Conservation (phyloP, 2,329 filamentous ascomycete species). For the Beauveria caledonica region DNA sequence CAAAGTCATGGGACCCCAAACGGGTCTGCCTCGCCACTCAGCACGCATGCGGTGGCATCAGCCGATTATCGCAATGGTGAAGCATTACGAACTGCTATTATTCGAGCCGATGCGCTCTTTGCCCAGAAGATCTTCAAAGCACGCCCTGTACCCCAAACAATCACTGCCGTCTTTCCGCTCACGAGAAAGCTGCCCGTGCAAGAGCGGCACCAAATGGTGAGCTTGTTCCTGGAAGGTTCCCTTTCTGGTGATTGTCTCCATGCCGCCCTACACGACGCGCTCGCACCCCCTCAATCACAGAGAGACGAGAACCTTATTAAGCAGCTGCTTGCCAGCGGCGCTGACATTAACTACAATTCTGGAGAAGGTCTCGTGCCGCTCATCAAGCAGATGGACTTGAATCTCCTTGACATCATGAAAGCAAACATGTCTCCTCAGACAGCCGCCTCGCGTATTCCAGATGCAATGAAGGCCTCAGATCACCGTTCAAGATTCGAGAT, state of each 20-base stretch:
- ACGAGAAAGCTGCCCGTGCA: slow-evolving; percentile 33
- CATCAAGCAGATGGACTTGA: slow-evolving; percentile 39
- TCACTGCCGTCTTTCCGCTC: slow-evolving; percentile 41
- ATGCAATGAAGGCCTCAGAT: slow-evolving; percentile 39
- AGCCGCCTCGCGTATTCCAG: slow-evolving; percentile 38
- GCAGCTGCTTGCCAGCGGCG: slow-evolving; percentile 42
- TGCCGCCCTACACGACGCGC: slow-evolving; percentile 42
- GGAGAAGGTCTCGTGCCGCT: slow-evolving; percentile 41
- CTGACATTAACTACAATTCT: slow-evolving; percentile 46
- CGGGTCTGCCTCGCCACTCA: slow-evolving; percentile 26
- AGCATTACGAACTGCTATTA: slow-evolving; percentile 41
- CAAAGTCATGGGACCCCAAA: slow-evolving; percentile 12
- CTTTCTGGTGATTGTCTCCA: slow-evolving; percentile 39
- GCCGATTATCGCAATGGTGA: slow-evolving; percentile 44
- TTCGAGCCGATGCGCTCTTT: slow-evolving; percentile 36
- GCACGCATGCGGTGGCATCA: slow-evolving; percentile 39
- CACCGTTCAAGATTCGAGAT: slow-evolving; percentile 36
- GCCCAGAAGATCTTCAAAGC: slow-evolving; percentile 37
- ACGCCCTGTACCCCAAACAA: slow-evolving; percentile 38
- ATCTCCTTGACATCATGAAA: slow-evolving; percentile 37
- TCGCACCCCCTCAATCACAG: slow-evolving; percentile 37
- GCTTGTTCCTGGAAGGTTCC: slow-evolving; percentile 41
- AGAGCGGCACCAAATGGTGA: slow-evolving; percentile 40
- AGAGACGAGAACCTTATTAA: slow-evolving; percentile 45
- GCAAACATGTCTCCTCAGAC: slow-evolving; percentile 38